Evolutionary conservation across 2,329 filamentous ascomycete species (phyloP).

Genomic region (Capronia americana): DNA sequence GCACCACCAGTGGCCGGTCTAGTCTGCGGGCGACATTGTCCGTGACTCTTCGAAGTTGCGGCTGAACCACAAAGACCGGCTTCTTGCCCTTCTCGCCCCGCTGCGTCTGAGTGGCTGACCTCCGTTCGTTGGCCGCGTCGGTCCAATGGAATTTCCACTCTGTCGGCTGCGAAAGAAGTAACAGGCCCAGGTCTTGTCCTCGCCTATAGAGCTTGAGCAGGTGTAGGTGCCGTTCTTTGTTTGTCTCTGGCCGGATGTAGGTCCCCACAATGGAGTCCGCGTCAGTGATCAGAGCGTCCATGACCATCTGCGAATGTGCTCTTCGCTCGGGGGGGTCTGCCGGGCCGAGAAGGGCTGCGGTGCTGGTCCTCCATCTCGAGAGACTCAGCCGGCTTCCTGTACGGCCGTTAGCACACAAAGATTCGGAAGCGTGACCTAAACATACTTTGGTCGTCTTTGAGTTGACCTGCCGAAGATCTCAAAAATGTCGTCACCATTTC

Average conservation of each 20-base stretch:
- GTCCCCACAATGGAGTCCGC: not conserved
- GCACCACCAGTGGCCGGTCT: conserved; percentile 4
- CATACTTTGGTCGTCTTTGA: conserved; percentile 5
- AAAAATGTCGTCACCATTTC: conserved; percentile 7
- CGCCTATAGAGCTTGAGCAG: conserved; percentile 14
- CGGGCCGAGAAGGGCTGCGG: conserved; percentile 2
- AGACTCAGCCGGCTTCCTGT: conserved; percentile 13
- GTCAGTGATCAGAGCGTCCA: not conserved
- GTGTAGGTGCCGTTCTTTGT: conserved; percentile 8
- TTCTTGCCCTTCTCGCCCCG: conserved; percentile 6
- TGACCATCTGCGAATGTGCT: conserved; percentile 2
- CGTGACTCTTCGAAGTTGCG: conserved; percentile 12
- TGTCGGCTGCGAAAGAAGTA: conserved; percentile 11
- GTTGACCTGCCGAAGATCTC: not conserved
- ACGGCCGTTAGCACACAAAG: not conserved
- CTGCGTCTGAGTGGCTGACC: not conserved
- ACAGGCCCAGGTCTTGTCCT: conserved; percentile 7
- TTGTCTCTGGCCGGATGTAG: conserved; percentile 1
- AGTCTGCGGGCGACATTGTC: conserved; percentile 10
- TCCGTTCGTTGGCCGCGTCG: not conserved
- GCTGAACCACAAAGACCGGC: conserved; percentile 10
- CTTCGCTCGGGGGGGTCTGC: conserved; percentile 7
- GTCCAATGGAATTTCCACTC: conserved; percentile 14
- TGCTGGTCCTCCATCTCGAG: conserved; percentile 16
- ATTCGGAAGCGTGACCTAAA: not conserved